Evolutionary conservation across 192 early-diverging fungal genomes (phyloP).

Genomic region (Coemansia umbellata): DNA sequence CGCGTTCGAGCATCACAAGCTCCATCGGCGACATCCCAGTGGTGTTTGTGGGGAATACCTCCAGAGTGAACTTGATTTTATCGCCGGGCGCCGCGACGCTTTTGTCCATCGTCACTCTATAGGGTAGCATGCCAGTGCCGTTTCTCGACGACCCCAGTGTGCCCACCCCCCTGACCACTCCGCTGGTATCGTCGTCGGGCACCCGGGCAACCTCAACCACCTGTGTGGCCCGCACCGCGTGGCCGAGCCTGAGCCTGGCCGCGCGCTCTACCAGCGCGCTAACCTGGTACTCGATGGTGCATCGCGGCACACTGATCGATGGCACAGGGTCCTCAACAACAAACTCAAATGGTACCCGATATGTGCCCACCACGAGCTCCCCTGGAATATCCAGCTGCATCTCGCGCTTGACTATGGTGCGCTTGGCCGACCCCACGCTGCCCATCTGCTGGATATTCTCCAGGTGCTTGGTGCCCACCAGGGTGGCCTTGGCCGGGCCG

Average conservation of each 20-base stretch:
- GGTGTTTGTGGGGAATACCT: constrained; percentile 1
- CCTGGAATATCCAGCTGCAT: neutral
- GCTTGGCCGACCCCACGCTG: neutral
- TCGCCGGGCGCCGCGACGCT: constrained; percentile 7
- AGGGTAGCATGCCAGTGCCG: neutral
- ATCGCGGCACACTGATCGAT: constrained; percentile 7
- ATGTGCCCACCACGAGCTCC: neutral
- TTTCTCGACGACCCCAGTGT: neutral
- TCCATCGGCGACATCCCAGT: constrained; percentile 1
- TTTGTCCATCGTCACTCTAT: constrained; percentile 9
- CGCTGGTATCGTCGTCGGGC: neutral
- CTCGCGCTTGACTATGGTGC: neutral
- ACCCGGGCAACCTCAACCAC: neutral
- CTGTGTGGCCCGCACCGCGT: neutral
- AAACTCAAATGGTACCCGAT: constrained; percentile 25
- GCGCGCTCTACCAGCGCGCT: neutral
- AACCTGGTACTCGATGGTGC: constrained; percentile 3
- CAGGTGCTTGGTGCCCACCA: constrained; percentile 10
- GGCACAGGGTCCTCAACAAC: neutral
- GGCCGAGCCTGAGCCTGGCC: neutral
- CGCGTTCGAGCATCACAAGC: constrained; percentile 1
- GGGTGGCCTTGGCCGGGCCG: neutral
- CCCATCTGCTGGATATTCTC: constrained; percentile 10
- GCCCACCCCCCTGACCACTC: constrained; percentile 3
- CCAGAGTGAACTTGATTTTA: neutral